These are phyloP conservation scores for Echites panduratus DNA, from an alignment of 257 asterid species.

Conservation along the genomic window DNA sequence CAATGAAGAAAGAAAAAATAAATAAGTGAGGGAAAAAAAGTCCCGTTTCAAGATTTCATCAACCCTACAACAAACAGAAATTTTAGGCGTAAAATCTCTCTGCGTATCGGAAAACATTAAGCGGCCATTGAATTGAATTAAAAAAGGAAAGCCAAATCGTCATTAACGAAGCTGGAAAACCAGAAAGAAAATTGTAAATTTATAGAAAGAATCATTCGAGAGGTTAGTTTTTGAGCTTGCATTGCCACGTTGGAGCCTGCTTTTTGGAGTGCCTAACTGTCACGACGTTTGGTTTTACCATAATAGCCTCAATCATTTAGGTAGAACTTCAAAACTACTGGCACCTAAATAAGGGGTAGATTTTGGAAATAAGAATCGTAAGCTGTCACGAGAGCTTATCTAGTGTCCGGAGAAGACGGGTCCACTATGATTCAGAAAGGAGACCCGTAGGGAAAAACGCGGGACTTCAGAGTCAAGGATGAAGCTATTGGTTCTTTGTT, in stretches of 20 bases:
- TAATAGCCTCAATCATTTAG: not conserved
- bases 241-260: conserved; percentile 28
- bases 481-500: conserved; percentile 11
- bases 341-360: conserved; percentile 4
- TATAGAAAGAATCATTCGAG: conserved; percentile 10
- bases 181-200: not conserved
- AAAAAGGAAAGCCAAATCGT: not conserved
- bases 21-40: not conserved
- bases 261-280: conserved; percentile 20
- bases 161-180: not conserved
- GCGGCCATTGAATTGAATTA: not conserved
- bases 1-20: not conserved
- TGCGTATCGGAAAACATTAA: not conserved
- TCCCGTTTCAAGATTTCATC: conserved; percentile 11
- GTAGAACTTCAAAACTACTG: not conserved
- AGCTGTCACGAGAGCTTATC: not conserved
- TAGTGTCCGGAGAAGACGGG: conserved; percentile 11
- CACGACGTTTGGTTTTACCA: conserved; percentile 4
- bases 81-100: not conserved
- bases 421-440: not conserved
- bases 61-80: not conserved
- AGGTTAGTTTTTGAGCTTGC: conserved; percentile 13
- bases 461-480: conserved; percentile 21
- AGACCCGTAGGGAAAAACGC: conserved; percentile 22
- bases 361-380: not conserved